A percentile compares a stretch with the other conserved stretches of the same genome.
Evolutionary conservation across 768 basidiomycete species (phyloP).

Genomic region (Podaxis mareebaensis): DNA sequence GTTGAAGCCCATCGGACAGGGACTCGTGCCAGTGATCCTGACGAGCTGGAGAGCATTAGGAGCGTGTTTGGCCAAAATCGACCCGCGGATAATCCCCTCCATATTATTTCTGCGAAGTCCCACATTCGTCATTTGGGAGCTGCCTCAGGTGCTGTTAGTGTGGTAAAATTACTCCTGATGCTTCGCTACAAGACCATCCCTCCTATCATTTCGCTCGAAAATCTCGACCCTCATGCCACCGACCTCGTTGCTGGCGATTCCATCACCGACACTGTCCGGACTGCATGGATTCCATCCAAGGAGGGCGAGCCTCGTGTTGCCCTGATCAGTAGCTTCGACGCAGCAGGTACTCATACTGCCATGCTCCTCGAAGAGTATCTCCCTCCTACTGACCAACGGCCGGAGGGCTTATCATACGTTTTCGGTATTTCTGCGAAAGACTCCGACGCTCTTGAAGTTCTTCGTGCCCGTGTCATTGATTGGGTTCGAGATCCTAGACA

Average conservation of each 20-base stretch:
- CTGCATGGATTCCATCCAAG: conserved; percentile 43
- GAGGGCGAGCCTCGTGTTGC: conserved; percentile 45
- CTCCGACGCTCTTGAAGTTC: conserved; percentile 39
- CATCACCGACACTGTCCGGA: conserved; percentile 41
- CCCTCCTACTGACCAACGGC: not conserved
- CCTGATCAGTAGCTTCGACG: conserved; percentile 75
- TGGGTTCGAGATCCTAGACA: conserved; percentile 40
- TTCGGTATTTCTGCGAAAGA: conserved; percentile 69
- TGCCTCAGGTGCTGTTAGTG: conserved; percentile 70
- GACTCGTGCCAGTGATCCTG: conserved; percentile 69
- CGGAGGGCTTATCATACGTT: conserved; percentile 31
- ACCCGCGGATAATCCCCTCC: conserved; percentile 48
- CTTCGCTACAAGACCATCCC: conserved; percentile 56
- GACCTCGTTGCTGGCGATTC: conserved; percentile 48
- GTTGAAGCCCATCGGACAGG: conserved; percentile 79
- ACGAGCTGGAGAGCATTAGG: conserved; percentile 64
- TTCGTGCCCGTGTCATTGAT: conserved; percentile 46
- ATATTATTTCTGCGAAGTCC: conserved; percentile 69
- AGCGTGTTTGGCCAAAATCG: conserved; percentile 48
- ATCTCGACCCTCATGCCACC: conserved; percentile 57
- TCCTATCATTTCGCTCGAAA: conserved; percentile 55
- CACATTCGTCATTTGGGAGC: conserved; percentile 79
- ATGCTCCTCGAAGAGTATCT: conserved; percentile 56
- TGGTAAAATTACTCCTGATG: conserved; percentile 76
- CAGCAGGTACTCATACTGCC: conserved; percentile 69